Conservation (phyloP, 495 filamentous ascomycete genomes). For the Penicillium riverlandense region DNA sequence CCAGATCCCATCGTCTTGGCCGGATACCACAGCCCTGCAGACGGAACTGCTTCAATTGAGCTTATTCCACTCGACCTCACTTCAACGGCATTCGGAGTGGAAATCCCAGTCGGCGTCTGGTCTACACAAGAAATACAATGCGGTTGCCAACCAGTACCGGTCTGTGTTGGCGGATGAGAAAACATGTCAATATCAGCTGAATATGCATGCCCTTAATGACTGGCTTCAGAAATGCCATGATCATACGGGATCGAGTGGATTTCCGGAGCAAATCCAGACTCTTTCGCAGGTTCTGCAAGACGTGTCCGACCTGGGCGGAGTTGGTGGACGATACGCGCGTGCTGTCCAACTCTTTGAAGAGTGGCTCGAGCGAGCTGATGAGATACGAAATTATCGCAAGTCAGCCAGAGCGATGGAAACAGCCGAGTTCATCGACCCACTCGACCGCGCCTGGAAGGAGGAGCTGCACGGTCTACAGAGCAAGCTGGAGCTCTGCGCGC, state of each 20-base stretch:
- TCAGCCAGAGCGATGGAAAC: conserved; percentile 1
- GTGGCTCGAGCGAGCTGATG: conserved; percentile 36
- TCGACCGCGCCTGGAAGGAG: conserved; percentile 37
- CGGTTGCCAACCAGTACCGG: conserved; percentile 28
- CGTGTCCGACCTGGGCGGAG: conserved; percentile 24
- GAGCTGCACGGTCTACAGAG: conserved; percentile 26
- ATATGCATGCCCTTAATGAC: conserved; percentile 27
- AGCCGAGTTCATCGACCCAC: conserved; percentile 32
- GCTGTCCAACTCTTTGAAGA: conserved; percentile 31
- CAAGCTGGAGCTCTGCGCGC: conserved; percentile 33
- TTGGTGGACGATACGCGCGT: conserved; percentile 25
- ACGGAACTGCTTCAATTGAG: conserved; percentile 68
- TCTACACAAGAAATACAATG: conserved; percentile 33
- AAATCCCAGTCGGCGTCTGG: conserved; percentile 21
- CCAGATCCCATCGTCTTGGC: conserved; percentile 35
- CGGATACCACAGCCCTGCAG: conserved; percentile 57
- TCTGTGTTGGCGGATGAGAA: conserved; percentile 28
- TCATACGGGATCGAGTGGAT: conserved; percentile 18
- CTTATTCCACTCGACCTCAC: conserved; percentile 50
- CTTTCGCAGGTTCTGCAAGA: conserved; percentile 39
- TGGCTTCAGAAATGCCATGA: conserved; percentile 33
- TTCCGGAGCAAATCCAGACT: conserved; percentile 35
- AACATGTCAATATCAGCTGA: conserved; percentile 30
- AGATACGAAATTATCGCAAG: conserved; percentile 22
- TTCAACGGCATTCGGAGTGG: conserved; percentile 29